Percentiles rank a stretch among this genome's conserved stretches.
Evolutionary conservation across 202 grass and related monocot genomes (phyloP).

Genomic region (Bolboschoenoplectus hybrid): DNA sequence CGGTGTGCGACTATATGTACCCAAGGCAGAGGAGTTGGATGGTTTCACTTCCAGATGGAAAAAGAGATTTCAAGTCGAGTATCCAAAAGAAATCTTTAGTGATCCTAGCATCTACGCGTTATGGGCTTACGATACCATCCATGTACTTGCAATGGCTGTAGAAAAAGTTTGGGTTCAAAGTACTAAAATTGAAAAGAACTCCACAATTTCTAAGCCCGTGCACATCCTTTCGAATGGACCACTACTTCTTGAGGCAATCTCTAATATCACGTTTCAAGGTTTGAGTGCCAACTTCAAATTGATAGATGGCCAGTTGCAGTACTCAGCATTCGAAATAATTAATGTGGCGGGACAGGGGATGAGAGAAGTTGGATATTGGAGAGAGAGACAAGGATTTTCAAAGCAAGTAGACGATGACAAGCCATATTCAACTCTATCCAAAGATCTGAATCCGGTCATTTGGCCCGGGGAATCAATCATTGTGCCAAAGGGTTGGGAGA

Average conservation of each 20-base stretch:
- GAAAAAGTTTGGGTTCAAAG: slow-evolving; percentile 40
- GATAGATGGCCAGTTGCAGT: slow-evolving; percentile 42
- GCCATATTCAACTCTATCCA: background rate
- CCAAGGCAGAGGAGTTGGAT: slow-evolving; percentile 41
- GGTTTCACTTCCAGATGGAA: slow-evolving; percentile 63
- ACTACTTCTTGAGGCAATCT: slow-evolving; percentile 23
- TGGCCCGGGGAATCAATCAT: slow-evolving; percentile 48
- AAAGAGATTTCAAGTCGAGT: slow-evolving; percentile 43
- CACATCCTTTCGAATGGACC: background rate
- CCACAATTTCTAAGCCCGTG: background rate
- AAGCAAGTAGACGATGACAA: background rate
- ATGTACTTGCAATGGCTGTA: slow-evolving; percentile 49
- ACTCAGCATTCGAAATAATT: slow-evolving; percentile 54
- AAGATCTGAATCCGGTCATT: slow-evolving; percentile 36
- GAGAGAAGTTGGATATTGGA: slow-evolving; percentile 60
- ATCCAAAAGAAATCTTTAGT: slow-evolving; percentile 12
- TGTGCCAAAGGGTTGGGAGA: slow-evolving; percentile 64
- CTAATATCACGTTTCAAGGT: slow-evolving; percentile 51
- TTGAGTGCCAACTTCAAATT: slow-evolving; percentile 58
- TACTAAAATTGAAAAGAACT: slow-evolving; percentile 1
- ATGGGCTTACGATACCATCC: slow-evolving; percentile 58
- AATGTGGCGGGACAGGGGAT: slow-evolving; percentile 53
- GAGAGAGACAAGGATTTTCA: slow-evolving; percentile 34
- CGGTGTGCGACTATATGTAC: slow-evolving; percentile 48
- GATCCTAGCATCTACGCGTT: slow-evolving; percentile 41